Base-by-base conservation (phyloP, 192 early-diverging fungal genomes). In the Haplosporangium gracile region DNA sequence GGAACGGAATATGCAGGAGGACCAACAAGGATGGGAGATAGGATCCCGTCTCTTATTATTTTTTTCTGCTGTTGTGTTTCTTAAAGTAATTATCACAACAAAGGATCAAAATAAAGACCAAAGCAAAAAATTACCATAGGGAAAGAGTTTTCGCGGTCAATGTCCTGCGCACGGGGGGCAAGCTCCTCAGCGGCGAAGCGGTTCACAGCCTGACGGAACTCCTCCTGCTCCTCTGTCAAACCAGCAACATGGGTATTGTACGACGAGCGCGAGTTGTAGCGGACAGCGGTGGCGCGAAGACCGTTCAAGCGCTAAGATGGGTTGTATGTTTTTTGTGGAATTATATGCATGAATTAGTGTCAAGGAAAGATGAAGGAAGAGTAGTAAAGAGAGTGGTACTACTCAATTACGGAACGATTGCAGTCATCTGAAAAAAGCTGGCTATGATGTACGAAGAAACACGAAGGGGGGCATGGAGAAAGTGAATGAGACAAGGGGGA, bases 91-190 rank as follows among this genome's bases (percentile, higher is more conserved):
- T 22, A 5, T 16, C 20, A 51, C 49, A 51, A 51, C n/a, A 26
- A 57, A 57, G 55, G 55, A 24, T 6, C 55, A 57, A 26, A 57
- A 18, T 8, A 57, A 24, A 57, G 5, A 57, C 26, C 2, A 63
- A 16, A 72, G 43, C 43, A 45, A 11, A 10, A 5, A 9, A 43
- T 49, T 89, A 91, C 92, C 95, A 93, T 95, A 4, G 97, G 97
- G 82, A 99, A 99, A 20, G 88, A 87, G 81, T 98, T 98, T n/a
- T 90, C 88, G 75, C 92, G 92, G 91, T 99, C 98, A 57, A 99
- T 97, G 68, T 92, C 88, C 7, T 77, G 84, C 9, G 98, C 98
- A 10, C 96, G 91, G 4, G 95, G 95, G 0, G 95, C 92, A 34
- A 99, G 90, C 81, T 99, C 98, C 63, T 91, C 92, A 68, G 97